Base-by-base conservation (phyloP, 2,329 filamentous ascomycete genomes). In the Trichophyton benhamiae region DNA sequence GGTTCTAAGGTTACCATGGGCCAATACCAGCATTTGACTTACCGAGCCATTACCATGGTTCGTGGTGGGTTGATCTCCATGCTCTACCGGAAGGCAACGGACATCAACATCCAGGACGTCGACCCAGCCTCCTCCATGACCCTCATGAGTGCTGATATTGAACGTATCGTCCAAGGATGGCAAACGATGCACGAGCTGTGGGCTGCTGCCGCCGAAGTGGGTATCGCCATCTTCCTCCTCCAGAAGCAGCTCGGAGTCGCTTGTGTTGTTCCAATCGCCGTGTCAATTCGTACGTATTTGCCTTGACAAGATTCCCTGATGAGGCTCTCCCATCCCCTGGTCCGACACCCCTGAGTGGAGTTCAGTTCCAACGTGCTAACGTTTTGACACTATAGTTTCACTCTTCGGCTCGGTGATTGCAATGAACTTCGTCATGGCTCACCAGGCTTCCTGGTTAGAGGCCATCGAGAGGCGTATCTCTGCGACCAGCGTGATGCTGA, bases 381-480 rank as follows among this genome's bases (percentile, higher is more conserved):
- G 3, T 48, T n/a, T 57, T 61, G 11, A 57, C 61, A 17, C 27
- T 30, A 38, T 55, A 70, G 72, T 69, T 52, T 76, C 70, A 17
- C 69, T 72, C n/a, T 63, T 70, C 60, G 72, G 67, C 46, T 75
- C 66, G 58, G 68, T 73, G 7, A 62, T 75, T 46, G 68, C 67
- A 1, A 72, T 73, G 68, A 70, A 68, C 3, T 72, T 74, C 53
- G 72, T 76, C 2, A 72, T 74, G 20, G 63, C 71, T 1, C 68
- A 69, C 13, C 78, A 80, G 61, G 74, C 74, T 4, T 66, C 69
- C 15, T 82, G 80, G 80, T 72, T 82, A 38, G 72, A 77, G 53
- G 78, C 78, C 8, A 79, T 80, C 15, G 74, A 82, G 65, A 71
- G 71, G 27, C 76, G 80, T 2, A 76, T 82, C 20, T 77, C 75